Percentiles rank a stretch among this genome's conserved stretches.
Conservation (phyloP, 257 asterid species). For the Solanum tarijense region DNA sequence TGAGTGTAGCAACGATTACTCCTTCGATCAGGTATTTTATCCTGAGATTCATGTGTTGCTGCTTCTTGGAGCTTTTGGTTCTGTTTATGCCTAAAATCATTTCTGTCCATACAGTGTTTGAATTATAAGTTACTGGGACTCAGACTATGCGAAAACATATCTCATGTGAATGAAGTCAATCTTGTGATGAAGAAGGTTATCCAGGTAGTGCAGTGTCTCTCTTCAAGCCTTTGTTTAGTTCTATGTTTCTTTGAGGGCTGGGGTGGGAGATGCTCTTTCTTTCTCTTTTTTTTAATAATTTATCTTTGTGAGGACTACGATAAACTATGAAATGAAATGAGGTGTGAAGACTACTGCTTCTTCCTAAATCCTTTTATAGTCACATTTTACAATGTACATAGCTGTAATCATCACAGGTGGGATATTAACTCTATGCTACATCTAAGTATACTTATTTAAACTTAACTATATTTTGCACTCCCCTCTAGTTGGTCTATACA, state of each 20-base stretch:
- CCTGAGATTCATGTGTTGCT: neutral
- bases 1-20: constrained; percentile 43
- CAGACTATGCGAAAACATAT: constrained; percentile 66
- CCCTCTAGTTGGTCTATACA: neutral
- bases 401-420: neutral
- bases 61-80: neutral
- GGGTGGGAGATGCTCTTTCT: neutral
- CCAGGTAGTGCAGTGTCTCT: constrained; percentile 39
- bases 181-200: constrained; percentile 51
- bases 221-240: neutral
- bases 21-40: constrained; percentile 60
- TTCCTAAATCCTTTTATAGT: neutral
- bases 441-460: neutral
- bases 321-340: neutral
- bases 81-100: neutral
- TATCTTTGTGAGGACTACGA: neutral
- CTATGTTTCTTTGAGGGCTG: neutral
- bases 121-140: constrained; percentile 82
- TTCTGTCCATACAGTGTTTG: constrained; percentile 44
- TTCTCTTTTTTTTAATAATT: neutral
- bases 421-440: neutral
- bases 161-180: constrained; percentile 36
- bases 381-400: neutral
- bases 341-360: neutral
- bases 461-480: neutral